These are phyloP conservation scores for Coniophora puteana DNA, from an alignment of 1,284 basidiomycete species.

Conservation along the genomic window DNA sequence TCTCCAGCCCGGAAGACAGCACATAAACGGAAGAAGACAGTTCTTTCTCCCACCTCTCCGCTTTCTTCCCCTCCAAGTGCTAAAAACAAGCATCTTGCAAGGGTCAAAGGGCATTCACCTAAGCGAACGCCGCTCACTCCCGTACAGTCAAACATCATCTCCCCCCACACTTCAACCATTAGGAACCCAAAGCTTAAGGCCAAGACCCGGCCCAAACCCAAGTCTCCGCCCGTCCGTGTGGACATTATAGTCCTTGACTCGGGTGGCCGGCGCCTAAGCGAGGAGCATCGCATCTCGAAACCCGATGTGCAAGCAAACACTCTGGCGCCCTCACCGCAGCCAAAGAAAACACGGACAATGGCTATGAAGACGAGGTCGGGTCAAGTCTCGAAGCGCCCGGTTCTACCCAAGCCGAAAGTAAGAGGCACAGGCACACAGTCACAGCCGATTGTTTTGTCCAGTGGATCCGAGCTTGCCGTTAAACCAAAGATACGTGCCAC, in stretches of 20 bases:
- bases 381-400: conserved; percentile 3
- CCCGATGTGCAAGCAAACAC: conserved; percentile 29
- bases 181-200: conserved; percentile 24
- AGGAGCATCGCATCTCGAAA: conserved; percentile 49
- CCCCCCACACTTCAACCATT: conserved; percentile 10
- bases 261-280: conserved; percentile 48
- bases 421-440: too few species aligned
- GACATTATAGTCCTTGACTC: conserved; percentile 66
- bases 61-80: conserved; percentile 1
- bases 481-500: too few species aligned
- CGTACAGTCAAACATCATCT: conserved; percentile 16
- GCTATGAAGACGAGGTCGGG: conserved; percentile 11
- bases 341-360: conserved; percentile 3
- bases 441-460: too few species aligned
- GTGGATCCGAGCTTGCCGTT: too few species aligned
- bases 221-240: conserved; percentile 50
- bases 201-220: conserved; percentile 33
- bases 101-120: conserved; percentile 10
- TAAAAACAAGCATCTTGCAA: conserved; percentile 13
- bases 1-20: conserved; percentile 13
- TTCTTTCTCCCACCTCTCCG: too few species aligned
- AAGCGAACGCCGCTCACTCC: conserved; percentile 28
- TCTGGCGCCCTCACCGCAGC: conserved; percentile 4
- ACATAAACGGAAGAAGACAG: conserved; percentile 8
- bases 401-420: conserved; percentile 16